Evolutionary conservation across 1,284 basidiomycete genomes (phyloP), one percentile per base, ranked within the genome.

Genomic region (Cryptococcus floricola): DNA sequence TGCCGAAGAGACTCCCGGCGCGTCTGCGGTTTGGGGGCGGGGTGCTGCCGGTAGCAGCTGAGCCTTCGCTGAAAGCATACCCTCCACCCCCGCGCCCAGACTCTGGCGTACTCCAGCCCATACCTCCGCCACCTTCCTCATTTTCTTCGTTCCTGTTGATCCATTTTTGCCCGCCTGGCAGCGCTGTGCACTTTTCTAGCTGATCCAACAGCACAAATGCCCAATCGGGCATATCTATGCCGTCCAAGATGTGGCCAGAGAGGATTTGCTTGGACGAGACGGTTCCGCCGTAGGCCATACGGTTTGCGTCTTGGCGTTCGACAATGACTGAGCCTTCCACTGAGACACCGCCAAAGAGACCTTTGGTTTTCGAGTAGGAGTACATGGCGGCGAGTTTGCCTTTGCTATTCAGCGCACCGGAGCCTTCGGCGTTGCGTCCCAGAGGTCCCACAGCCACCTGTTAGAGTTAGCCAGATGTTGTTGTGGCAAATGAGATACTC

Each of bases 301-400:
- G 79, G 70, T 94, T 93, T 8, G 90, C 89, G 72, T 98, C 96
- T 70, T 91, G 87, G 27, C 96, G 85, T 75, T 98, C 95, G 19
- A 96, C 82, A 53, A 98, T 93, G 44, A 97, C 87, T 0, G 89
- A 92, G 10, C 95, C 95, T 81, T 98, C 94, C 38, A 98, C 79
- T 9, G 90, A 92, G 19, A 83, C 78, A 10, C 81, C 81, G 41
- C 79, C 91, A 63, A 96, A 96, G 1, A 97, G 81, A 12, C 95
- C 95, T 62, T 90, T 86, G 4, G 92, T 94, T 75, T 94, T 93
- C 4, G 90, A 94, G 76, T 98, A 98, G 62, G 87, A 90, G 77
- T 95, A 92, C 92, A 98, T 97, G 48, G 94, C 93, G 7, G 94
- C 91, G 5, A 97, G 77, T 70, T 88, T 89, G 49, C 94, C 94